Percentiles rank a stretch among this genome's conserved stretches.
Evolutionary conservation across 768 basidiomycete genomes (phyloP).

Genomic region (Neoboletus magnificus): DNA sequence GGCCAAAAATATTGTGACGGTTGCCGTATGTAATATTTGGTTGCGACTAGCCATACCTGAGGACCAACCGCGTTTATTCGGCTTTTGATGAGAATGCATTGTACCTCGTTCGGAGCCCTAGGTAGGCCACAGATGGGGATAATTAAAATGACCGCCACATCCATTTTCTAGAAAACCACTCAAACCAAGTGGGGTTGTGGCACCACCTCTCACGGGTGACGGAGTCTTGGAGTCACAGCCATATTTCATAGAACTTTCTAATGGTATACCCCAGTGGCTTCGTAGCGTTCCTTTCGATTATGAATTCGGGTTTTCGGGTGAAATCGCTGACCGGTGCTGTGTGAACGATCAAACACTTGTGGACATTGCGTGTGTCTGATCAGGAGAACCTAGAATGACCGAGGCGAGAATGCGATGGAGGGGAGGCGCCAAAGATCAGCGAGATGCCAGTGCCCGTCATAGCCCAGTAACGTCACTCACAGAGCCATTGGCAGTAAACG

Average conservation of each 20-base stretch:
- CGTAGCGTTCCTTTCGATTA: constrained; percentile 2
- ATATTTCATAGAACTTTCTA: not conserved
- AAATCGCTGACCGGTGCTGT: not conserved
- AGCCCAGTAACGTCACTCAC: not conserved
- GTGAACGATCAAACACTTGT: not conserved
- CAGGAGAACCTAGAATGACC: not conserved
- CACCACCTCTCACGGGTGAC: not conserved
- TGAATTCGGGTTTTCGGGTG: not conserved
- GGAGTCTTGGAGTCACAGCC: constrained; percentile 1
- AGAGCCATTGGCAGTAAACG: constrained; percentile 3
- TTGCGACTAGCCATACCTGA: not conserved
- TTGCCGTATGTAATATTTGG: not conserved
- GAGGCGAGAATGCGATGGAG: not conserved
- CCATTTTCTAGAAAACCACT: not conserved
- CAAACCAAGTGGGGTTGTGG: not conserved
- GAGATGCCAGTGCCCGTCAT: not conserved
- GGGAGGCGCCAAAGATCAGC: not conserved
- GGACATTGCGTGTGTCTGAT: not conserved
- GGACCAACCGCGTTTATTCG: not conserved
- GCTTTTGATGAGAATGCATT: not conserved
- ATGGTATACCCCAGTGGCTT: constrained; percentile 6
- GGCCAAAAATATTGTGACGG: not conserved
- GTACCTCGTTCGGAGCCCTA: not conserved
- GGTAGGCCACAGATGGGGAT: not conserved
- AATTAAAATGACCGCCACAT: not conserved